Base-by-base conservation (phyloP, 352 stramenopile genomes). In the Halophytophthora polymorphica region DNA sequence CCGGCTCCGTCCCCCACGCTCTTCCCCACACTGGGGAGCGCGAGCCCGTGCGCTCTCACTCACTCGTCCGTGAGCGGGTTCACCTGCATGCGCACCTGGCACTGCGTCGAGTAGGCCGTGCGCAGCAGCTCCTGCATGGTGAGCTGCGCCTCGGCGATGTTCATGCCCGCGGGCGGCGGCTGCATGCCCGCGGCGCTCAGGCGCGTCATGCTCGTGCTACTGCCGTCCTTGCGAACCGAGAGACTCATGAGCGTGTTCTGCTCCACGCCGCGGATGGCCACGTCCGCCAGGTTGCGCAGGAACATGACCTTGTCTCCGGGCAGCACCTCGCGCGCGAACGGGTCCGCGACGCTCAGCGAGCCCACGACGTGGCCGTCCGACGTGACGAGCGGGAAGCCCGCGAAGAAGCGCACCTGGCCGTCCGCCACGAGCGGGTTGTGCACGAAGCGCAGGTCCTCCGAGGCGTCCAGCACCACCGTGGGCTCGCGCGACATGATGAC, bases 91-190 rank as follows among this genome's bases (percentile, higher is more conserved):
- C 78, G 70, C 33, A 93, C 77, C 50, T 91, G 82, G 49, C 72
- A 84, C 57, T 91, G 80, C 6, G 83, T 93, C 54, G 81, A 85
- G 61, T 91, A 91, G 5, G 83, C 83, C 18, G 82, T 93, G 46
- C 80, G 76, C 34, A 93, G 64, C 36, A 93, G 60, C 58, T 93
- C 78, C 66, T 91, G 83, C 83, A 93, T 93, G 14, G 78, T 91
- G 45, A 84, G 41, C 45, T 88, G 72, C 15, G 78, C 80, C 28
- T 88, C 68, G 14, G 58, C 56, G 14, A 81, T 53, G 62, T 91
- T 78, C 77, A 90, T 86, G 8, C 73, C 63, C 18, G 79, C 61
- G 15, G 67, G 59, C 1, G 76, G 64, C 3, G 69, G 63, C 25
- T 74, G 71, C 18, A 76, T 68, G 13, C 60, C 61, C 11, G 60